Conservation (phyloP, 768 basidiomycete species). For the Hygrophorus pudorinus region DNA sequence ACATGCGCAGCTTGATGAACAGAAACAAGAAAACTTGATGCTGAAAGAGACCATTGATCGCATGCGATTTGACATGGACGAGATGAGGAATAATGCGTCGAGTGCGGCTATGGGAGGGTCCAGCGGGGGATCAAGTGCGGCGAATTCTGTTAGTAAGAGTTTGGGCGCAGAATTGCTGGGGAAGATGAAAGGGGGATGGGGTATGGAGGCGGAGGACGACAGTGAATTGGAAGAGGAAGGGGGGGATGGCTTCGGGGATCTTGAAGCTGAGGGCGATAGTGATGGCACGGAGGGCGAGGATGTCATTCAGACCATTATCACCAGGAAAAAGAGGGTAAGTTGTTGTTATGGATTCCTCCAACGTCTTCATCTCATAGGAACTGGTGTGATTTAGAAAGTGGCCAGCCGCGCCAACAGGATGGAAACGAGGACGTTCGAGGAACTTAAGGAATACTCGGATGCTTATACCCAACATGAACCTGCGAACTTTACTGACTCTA, state of each 20-base stretch:
- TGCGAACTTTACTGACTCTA: constrained; percentile 35
- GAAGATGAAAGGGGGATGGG: constrained; percentile 43
- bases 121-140: constrained; percentile 38
- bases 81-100: constrained; percentile 52
- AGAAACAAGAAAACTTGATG: constrained; percentile 90
- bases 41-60: constrained; percentile 95
- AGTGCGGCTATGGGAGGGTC: constrained; percentile 25
- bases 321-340: constrained; percentile 64
- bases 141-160: constrained; percentile 58
- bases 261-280: constrained; percentile 30
- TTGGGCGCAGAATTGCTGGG: constrained; percentile 64
- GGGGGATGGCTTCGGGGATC: constrained; percentile 20
- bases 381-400: constrained; percentile 43
- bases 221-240: constrained; percentile 21
- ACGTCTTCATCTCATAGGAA: constrained; percentile 6
- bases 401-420: constrained; percentile 45
- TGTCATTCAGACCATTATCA: constrained; percentile 83
- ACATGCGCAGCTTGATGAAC: constrained; percentile 71
- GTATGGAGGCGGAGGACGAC: constrained; percentile 24
- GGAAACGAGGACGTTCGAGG: constrained; percentile 45
- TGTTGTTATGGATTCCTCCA: constrained; percentile 2
- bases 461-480: constrained; percentile 62
- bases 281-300: constrained; percentile 55
- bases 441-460: constrained; percentile 69
- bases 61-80: constrained; percentile 90